These are phyloP conservation scores for Trebouxia sp. DNA, from an alignment of 139 green algal genomes.

Conservation along the genomic window DNA sequence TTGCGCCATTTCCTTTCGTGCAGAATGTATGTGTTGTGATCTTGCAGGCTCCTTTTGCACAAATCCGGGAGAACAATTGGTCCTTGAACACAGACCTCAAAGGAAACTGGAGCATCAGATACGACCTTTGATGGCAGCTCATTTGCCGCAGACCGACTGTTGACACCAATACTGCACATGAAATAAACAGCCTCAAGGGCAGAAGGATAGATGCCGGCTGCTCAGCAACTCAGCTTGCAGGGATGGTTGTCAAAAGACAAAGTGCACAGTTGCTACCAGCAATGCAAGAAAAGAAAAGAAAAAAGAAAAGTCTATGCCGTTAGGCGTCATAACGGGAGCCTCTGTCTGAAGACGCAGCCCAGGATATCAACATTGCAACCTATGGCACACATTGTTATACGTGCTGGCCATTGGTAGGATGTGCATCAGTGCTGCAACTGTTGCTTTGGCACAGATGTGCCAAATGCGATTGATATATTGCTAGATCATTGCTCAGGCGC, in stretches of 20 bases:
- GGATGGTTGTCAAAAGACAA: too few species aligned
- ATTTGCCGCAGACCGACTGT: background rate
- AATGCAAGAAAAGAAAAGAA: background rate
- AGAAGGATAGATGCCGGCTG: background rate
- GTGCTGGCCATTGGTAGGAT: too few species aligned
- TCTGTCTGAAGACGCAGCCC: too few species aligned
- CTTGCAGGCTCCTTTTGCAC: constrained; percentile 46
- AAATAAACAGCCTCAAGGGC: background rate
- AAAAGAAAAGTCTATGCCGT: background rate
- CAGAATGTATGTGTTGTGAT: background rate
- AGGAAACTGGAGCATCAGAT: constrained; percentile 31
- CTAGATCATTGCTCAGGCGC: too few species aligned
- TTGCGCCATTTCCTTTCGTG: background rate
- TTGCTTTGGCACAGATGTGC: too few species aligned
- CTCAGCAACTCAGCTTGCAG: too few species aligned
- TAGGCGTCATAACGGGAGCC: background rate
- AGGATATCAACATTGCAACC: too few species aligned
- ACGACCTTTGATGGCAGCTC: constrained; percentile 38
- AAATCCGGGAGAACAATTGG: constrained; percentile 77
- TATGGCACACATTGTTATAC: too few species aligned
- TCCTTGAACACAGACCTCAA: constrained; percentile 55
- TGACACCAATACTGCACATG: background rate
- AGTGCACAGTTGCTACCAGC: background rate
- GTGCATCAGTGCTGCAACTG: too few species aligned
- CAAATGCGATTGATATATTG: too few species aligned